Evolutionary conservation across 2,329 filamentous ascomycete species (phyloP), one percentile per base, ranked within the genome.

Genomic region (Fusarium metavorans): DNA sequence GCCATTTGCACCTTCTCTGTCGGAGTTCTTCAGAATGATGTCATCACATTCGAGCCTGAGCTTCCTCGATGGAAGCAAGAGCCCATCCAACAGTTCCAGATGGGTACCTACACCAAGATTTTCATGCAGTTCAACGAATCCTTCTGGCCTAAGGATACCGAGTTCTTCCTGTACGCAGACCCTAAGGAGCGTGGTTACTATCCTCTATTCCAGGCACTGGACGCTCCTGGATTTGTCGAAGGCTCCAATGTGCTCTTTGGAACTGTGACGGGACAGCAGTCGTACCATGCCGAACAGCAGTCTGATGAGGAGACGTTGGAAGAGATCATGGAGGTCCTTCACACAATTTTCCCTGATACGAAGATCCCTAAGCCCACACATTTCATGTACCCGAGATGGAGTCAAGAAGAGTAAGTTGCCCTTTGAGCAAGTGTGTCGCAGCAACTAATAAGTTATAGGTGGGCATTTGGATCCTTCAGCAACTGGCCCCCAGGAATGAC

Each of bases 41-140:
- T 83, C 0, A 87, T 93, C 1, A 80, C 81, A 0, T 94, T 93
- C 78, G 78, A 84, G 13, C 92, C 92, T 0, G 74, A 82, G 6
- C 83, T 94, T 0, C 92, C 92, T 0, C 80, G 80, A 4, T 93
- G 91, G 92, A 94, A 94, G 80, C 84, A 87, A 16, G 86, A 86
- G 4, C 89, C 90, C 0, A 92, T 94, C 61, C 86, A 89, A 4
- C 90, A 88, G 41, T 93, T 93, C 79, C 84, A 86, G 70, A 93
- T 94, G 89, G 92, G 89, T 8, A 93, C 91, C 0, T 94, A 93
- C 82, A 94, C 91, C 61, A 94, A 94, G 79, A 89, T 94, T 70
- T 94, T 94, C 82, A 83, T 92, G 69, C 92, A 93, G 71, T 94
- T 93, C 81, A 85, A 91, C 69, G 84, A 91, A 64, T 88, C 90